Evolutionary conservation across 306 rosid genomes (phyloP), one percentile per base, ranked within the genome.

Genomic region (Mimosa bimucronata): DNA sequence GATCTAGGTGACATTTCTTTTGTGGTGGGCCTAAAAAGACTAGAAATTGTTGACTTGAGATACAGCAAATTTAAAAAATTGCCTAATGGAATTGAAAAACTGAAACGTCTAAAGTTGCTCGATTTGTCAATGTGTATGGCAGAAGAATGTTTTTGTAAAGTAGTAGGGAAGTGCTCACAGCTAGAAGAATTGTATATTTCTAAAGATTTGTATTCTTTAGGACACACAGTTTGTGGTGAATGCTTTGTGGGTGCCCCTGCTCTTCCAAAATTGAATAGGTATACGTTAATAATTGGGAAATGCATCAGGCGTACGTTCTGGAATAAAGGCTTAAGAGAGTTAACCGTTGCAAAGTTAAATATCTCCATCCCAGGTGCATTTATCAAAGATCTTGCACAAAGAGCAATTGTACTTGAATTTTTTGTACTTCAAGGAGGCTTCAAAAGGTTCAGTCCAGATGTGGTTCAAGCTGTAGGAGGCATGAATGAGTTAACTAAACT

Each of bases 221-320:
- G 2, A 60, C 15, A n/a, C n/a, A n/a, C n/a, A n/a, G n/a, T n/a
- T n/a, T n/a, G n/a, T n/a, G n/a, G n/a, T n/a, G n/a, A n/a, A n/a
- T n/a, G n/a, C n/a, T n/a, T n/a, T n/a, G n/a, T n/a, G n/a, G n/a
- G n/a, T n/a, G n/a, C n/a, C n/a, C 15, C 48, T 42, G 48, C 48
- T 42, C 15, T 42, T 10, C 3, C 15, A 10, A 42, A 42, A 42
- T 42, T 44, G 48, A 44, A 16, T 10, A 44, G 48, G 16, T 44
- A 44, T 44, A 44, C 4, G 3, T 44, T 44, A 15, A 7, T 41
- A 40, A 19, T 58, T 2, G 79, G 58, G 30, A 0, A 4, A 2
- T n/a, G 1, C 5, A 0, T 1, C 1, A 0, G 0, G 0, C 2
- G 12, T 8, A 9, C 1, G 2, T 41, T 41, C 9, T 12, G 9